Base-by-base conservation (phyloP, 1,139 yeast genomes). In the Candida sp. region DNA sequence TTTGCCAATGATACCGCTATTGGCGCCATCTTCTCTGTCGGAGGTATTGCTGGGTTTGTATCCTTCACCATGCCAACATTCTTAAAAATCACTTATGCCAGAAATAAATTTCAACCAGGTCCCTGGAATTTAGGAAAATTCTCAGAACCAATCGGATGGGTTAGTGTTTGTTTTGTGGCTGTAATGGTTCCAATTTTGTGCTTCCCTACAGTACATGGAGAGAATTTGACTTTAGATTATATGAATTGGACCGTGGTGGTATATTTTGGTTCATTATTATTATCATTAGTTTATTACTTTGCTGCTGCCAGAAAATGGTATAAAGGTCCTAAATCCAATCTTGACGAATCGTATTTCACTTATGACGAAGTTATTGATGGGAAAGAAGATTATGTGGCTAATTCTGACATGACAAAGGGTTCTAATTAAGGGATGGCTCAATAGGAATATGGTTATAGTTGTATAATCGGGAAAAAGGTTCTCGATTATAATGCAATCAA, bases 211-310 rank as follows among this genome's bases (percentile, higher is more conserved):
- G 70, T 66, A 29, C 68, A 60, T 44, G 87, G 86, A 12, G 61
- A 64, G n/a, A 57, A 76, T 49, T 61, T 75, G 51, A 66, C 70
- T 6, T 63, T 77, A 4, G 72, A 73, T 23, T 52, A 53, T 29
- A 84, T 84, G 90, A 84, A 84, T 63, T 84, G 88, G 87, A 85
- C 90, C 0, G 76, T 68, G 19, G 73, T 83, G 32, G 88, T 84
- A 12, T 84, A 76, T 60, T 82, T 81, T 55, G 89, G 87, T 2
- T 81, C 87, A 9, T 67, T 83, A 75, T 53, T 78, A 21, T 44
- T 82, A 30, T 77, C 81, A 2, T 53, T 72, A 21, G 52, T 70
- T 1, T 84, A 84, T 79, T 84, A 67, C 57, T 56, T 63, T 41
- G 61, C 75, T 8, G 81, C 79, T 52, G 90, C 89, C 25, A 80